A percentile compares a stretch with the other conserved stretches of the same genome.
Evolutionary conservation across 768 basidiomycete species (phyloP).

Genomic region (Rhodotorula toruloides): DNA sequence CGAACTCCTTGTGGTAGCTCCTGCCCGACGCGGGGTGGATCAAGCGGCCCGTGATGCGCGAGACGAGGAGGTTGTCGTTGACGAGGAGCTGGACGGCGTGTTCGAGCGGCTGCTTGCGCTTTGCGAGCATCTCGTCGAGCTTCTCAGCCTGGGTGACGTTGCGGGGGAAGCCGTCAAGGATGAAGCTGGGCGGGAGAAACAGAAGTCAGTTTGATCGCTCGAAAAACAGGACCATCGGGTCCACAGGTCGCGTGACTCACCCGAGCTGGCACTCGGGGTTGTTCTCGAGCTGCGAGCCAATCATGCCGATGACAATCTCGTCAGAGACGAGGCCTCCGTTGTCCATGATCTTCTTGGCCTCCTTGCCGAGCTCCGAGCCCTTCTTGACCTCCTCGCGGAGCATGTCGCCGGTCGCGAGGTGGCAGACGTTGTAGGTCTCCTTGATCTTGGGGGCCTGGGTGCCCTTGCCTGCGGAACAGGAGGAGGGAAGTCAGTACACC

Average conservation of each 20-base stretch:
- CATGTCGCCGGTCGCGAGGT: constrained; percentile 98
- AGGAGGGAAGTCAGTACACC: not conserved
- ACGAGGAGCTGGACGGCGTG: constrained; percentile 88
- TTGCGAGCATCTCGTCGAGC: constrained; percentile 80
- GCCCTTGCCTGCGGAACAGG: constrained; percentile 69
- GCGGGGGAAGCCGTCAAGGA: constrained; percentile 98
- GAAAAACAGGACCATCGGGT: not conserved
- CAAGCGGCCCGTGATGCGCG: constrained; percentile 92
- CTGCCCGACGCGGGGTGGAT: constrained; percentile 84
- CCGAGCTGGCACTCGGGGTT: constrained; percentile 92
- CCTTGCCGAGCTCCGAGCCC: constrained; percentile 78
- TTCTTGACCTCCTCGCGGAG: constrained; percentile 83
- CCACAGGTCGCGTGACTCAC: constrained; percentile 53
- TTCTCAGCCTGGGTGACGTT: constrained; percentile 95
- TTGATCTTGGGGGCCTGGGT: constrained; percentile 93
- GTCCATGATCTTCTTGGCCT: constrained; percentile 98
- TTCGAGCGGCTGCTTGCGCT: constrained; percentile 79
- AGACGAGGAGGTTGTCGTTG: constrained; percentile 90
- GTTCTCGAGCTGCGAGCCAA: constrained; percentile 87
- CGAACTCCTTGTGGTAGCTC: constrained; percentile 91
- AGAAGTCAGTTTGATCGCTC: too few relatives aligned
- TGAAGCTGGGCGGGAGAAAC: constrained; percentile 60
- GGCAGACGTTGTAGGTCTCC: constrained; percentile 91
- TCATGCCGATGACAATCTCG: constrained; percentile 97
- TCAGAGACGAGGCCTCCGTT: constrained; percentile 89